Conservation (phyloP, 1,284 basidiomycete genomes). For the Nidula niveotomentosa region DNA sequence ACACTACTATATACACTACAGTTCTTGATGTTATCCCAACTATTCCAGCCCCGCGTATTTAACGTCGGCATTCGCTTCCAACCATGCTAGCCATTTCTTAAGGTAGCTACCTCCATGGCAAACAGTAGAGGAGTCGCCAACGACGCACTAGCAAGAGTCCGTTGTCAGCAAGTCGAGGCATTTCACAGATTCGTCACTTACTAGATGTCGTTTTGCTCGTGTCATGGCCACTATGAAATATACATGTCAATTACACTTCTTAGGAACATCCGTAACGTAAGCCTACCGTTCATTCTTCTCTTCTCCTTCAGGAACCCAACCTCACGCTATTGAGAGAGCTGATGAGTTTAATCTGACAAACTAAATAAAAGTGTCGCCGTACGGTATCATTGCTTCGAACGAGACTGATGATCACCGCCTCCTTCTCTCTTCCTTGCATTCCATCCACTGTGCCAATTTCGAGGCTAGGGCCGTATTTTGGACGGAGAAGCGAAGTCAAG, state of each 20-base stretch:
- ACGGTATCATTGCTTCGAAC: conserved; percentile 87
- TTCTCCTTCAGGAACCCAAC: conserved; percentile 94
- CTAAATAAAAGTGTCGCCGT: conserved; percentile 8
- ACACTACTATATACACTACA: conserved; percentile 1
- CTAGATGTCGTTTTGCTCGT: conserved; percentile 85
- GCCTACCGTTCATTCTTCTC: conserved; percentile 75
- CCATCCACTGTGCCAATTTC: conserved; percentile 93
- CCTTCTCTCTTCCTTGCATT: conserved; percentile 92
- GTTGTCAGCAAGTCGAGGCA: neutral
- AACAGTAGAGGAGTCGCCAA: conserved; percentile 91
- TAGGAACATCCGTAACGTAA: conserved; percentile 25
- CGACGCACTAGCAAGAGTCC: conserved; percentile 61
- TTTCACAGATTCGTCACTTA: conserved; percentile 31
- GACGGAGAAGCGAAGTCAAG: conserved; percentile 71
- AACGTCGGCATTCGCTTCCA: conserved; percentile 89
- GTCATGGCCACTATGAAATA: conserved; percentile 83
- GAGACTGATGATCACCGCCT: conserved; percentile 86
- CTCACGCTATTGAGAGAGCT: conserved; percentile 55
- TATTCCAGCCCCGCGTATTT: conserved; percentile 73
- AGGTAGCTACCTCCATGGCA: conserved; percentile 80
- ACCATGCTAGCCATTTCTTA: conserved; percentile 88
- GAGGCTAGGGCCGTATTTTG: conserved; percentile 64
- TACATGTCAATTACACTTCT: neutral
- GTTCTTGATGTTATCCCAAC: conserved; percentile 3
- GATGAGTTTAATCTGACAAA: conserved; percentile 3